Percentiles rank a stretch among this genome's conserved stretches.
Conservation (phyloP, 768 basidiomycete genomes). For the Hygrophoropsis aurantiaca region DNA sequence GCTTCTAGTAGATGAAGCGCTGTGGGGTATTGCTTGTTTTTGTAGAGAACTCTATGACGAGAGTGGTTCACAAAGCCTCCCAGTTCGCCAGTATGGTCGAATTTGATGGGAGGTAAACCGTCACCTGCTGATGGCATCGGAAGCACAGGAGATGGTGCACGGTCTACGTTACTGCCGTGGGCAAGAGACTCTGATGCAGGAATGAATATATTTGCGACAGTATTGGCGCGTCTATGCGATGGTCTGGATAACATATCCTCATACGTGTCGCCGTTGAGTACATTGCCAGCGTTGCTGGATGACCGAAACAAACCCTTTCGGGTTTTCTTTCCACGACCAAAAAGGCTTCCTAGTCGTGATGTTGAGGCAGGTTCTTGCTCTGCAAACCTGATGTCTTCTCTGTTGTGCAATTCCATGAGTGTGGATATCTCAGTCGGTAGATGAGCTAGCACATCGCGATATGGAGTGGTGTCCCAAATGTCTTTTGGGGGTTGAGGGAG, state of each 20-base stretch:
- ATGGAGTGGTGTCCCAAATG: slow-evolving; percentile 57
- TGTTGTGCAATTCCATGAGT: slow-evolving; percentile 11
- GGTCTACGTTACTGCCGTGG: slow-evolving; percentile 9
- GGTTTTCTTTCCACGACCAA: slow-evolving; percentile 28
- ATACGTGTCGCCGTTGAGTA: slow-evolving; percentile 13
- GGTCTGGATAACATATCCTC: slow-evolving; percentile 11
- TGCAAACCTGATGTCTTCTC: slow-evolving; percentile 3
- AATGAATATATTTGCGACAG: slow-evolving; percentile 23
- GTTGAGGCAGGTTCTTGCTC: slow-evolving; percentile 19
- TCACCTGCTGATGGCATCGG: slow-evolving; percentile 9
- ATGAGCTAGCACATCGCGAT: slow-evolving; percentile 48
- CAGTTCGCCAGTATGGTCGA: slow-evolving; percentile 42
- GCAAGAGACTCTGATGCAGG: slow-evolving; percentile 5
- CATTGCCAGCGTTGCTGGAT: slow-evolving; percentile 30
- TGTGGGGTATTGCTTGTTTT: slow-evolving; percentile 58
- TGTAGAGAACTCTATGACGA: slow-evolving; percentile 57
- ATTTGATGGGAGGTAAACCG: slow-evolving; percentile 29
- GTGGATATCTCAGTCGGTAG: slow-evolving; percentile 44
- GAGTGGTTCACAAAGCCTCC: slow-evolving; percentile 67
- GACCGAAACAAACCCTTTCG: slow-evolving; percentile 47
- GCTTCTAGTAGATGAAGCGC: slow-evolving; percentile 79
- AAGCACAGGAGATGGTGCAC: background rate
- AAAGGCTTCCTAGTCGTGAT: slow-evolving; percentile 17
- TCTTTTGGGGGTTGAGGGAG: slow-evolving; percentile 64
- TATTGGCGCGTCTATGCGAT: slow-evolving; percentile 14